A percentile compares a stretch with the other conserved stretches of the same genome.
Conservation (phyloP, 352 stramenopile genomes). For the Phytophthora lateralis region DNA sequence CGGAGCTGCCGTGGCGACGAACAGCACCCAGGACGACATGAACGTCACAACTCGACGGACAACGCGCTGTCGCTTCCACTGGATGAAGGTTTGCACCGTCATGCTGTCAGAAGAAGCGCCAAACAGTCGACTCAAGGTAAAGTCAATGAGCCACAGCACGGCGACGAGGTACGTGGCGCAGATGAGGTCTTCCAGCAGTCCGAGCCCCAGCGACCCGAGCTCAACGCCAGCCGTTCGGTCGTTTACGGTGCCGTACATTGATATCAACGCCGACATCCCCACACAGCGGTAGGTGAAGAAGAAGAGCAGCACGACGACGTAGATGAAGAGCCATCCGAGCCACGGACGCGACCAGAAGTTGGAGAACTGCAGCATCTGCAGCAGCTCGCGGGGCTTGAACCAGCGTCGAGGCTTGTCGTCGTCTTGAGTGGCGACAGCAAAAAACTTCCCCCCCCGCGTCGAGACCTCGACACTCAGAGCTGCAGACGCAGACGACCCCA, state of each 20-base stretch:
- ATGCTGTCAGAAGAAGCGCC: conserved; percentile 20
- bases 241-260: conserved; percentile 28
- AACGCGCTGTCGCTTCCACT: conserved; percentile 28
- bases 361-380: conserved; percentile 11
- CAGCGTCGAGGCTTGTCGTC: conserved; percentile 6
- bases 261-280: conserved; percentile 16
- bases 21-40: conserved; percentile 25
- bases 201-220: conserved; percentile 25
- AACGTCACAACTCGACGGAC: conserved; percentile 25
- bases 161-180: conserved; percentile 37
- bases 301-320: conserved; percentile 23
- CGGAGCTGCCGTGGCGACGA: conserved; percentile 20
- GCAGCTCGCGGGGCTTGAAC: conserved; percentile 17
- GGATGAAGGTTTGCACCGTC: conserved; percentile 30
- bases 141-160: conserved; percentile 37
- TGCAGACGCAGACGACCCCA: conserved; percentile 13
- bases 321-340: conserved; percentile 31
- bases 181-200: conserved; percentile 33
- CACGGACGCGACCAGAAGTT: conserved; percentile 23
- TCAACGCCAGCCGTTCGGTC: conserved; percentile 19
- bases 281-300: conserved; percentile 27
- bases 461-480: conserved; percentile 13
- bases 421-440: conserved; percentile 8
- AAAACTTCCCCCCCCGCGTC: conserved; percentile 16
- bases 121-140: conserved; percentile 11